These are phyloP conservation scores for Ustilago tritici DNA, from an alignment of 1,284 basidiomycete species.

Conservation along the genomic window DNA sequence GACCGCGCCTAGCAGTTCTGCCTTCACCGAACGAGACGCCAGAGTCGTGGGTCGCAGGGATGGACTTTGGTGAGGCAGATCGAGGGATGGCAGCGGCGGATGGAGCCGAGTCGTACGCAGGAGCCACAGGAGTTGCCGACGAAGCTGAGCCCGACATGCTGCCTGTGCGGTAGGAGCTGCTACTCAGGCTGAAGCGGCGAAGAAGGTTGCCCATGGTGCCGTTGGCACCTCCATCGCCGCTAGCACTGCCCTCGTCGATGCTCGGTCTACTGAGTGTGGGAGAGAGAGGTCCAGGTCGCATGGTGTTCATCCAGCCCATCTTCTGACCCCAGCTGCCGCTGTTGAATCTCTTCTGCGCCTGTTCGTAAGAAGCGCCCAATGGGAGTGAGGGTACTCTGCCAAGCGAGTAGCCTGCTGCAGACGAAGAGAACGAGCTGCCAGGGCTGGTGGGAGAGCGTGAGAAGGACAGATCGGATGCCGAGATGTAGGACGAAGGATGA, in stretches of 20 bases:
- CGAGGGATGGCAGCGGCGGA: constrained; percentile 33
- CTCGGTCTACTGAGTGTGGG: constrained; percentile 31
- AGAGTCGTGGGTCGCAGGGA: constrained; percentile 33
- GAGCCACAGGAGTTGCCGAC: constrained; percentile 16
- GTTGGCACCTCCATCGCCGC: constrained; percentile 16
- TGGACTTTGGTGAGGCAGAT: constrained; percentile 38
- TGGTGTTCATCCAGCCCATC: constrained; percentile 48
- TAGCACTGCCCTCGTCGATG: constrained; percentile 41
- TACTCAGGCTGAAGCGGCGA: constrained; percentile 54
- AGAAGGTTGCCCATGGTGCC: constrained; percentile 54
- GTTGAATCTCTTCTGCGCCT: constrained; percentile 56
- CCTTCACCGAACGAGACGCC: constrained; percentile 31
- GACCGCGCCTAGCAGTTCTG: constrained; percentile 32
- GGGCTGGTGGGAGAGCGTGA: constrained; percentile 41
- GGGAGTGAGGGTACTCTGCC: constrained; percentile 55
- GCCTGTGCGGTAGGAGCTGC: constrained; percentile 39
- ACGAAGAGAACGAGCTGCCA: constrained; percentile 36
- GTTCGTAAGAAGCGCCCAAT: constrained; percentile 49
- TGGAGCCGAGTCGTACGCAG: constrained; percentile 23
- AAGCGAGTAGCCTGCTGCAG: constrained; percentile 32
- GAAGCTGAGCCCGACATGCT: constrained; percentile 10
- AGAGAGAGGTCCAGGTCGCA: constrained; percentile 45
- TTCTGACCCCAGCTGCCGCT: constrained; percentile 55
- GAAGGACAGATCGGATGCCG: constrained; percentile 39
- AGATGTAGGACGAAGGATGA: constrained; percentile 44